Evolutionary conservation across 2,329 filamentous ascomycete species (phyloP).

Genomic region (Paecilomyces fulvus): DNA sequence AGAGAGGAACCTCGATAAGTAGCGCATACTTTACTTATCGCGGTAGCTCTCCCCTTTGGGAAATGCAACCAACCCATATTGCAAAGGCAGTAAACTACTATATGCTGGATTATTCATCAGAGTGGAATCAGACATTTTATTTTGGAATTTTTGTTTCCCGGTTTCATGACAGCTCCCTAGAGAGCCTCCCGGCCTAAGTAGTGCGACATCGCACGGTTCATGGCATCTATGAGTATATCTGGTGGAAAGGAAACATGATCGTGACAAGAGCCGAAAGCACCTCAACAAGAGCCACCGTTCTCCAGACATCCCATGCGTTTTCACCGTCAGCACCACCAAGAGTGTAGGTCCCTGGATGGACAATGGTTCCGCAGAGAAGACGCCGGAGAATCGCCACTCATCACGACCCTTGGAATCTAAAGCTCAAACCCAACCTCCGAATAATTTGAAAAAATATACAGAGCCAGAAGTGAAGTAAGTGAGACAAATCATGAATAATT

Average conservation of each 20-base stretch:
- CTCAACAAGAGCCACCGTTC: constrained; percentile 1
- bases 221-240: constrained; percentile 21
- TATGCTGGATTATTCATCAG: neutral
- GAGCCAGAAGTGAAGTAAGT: constrained; percentile 10
- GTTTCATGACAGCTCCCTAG: constrained; percentile 1
- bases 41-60: neutral
- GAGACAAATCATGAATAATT: neutral
- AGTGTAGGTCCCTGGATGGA: neutral
- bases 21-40: neutral
- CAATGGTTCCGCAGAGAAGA: neutral
- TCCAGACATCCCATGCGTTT: neutral
- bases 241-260: constrained; percentile 1
- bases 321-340: constrained; percentile 1
- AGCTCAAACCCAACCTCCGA: neutral
- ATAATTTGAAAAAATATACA: constrained; percentile 12
- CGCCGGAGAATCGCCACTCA: neutral
- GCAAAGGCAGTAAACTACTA: no score
- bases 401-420: neutral
- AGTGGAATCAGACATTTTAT: neutral
- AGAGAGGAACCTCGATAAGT: neutral
- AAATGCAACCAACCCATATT: neutral
- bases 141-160: neutral
- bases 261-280: neutral
- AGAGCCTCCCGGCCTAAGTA: neutral
- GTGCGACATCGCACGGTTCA: neutral